Evolutionary conservation across 495 filamentous ascomycete genomes (phyloP), one percentile per base, ranked within the genome.

Genomic region (Astrothelium macrocarpum): DNA sequence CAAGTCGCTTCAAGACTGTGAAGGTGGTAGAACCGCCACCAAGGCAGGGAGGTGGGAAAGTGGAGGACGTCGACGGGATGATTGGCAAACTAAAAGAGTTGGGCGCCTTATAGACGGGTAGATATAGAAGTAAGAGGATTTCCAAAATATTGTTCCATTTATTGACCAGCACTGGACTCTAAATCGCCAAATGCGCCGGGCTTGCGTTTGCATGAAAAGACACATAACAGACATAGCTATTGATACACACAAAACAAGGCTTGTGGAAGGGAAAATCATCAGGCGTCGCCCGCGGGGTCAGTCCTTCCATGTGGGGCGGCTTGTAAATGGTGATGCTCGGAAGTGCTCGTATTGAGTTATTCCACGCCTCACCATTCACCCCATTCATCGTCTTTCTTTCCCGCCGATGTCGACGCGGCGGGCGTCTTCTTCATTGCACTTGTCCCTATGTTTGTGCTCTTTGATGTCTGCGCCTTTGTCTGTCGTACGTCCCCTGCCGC

Each of bases 11-110:
- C 76, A 95, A 91, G 86, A 88, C 90, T 59, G 59, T 97, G 63
- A 89, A 89, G 80, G 91, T 74, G 68, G 36, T 69, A 90, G 94
- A 97, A 80, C 94, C 94, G 60, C 84, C 91, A 32, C 78, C 89
- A 56, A 82, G 94, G 74, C 84, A 96, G 78, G 94, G 95, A 45
- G 94, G 94, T 68, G 90, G 90, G 65, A 97, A 96, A 83, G 95
- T 97, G 34, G 90, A 94, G 71, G 88, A 95, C 82, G 95, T 98
- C 36, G 91, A 95, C 76, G 91, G 93, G 7, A 80, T 98, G 75
- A 86, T 98, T 68, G 77, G 80, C 14, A 95, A 90, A 82, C 77
- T 98, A 74, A 98, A 96, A 83, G 94, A 97, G 76, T 78, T 98
- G 65, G 94, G 94, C 63, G 95, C 91, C 62, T 78, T 98, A 74